Evolutionary conservation across 306 rosid genomes (phyloP), one percentile per base, ranked within the genome.

Genomic region (Corylus heterophylla): DNA sequence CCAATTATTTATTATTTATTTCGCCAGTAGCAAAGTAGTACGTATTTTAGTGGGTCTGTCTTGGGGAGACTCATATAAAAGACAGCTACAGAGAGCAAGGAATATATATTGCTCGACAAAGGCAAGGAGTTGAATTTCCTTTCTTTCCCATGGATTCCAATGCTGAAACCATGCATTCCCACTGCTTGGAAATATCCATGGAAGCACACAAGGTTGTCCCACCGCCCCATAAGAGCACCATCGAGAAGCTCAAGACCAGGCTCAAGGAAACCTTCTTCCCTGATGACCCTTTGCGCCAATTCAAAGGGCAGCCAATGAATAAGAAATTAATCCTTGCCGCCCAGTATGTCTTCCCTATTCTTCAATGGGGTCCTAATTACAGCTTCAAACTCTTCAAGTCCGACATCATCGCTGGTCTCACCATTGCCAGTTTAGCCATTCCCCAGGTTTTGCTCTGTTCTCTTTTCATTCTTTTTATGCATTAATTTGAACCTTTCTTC

Each of bases 361-460:
- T 95, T 78, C 88, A 91, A 79, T 95, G 99, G 99, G 93, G 96
- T 52, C 90, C 98, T 78, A 79, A 74, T 74, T 95, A 95, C 78
- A 89, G 56, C 80, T 37, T 93, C 84, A 56, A 79, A 10, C 91
- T 92, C 85, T 87, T 95, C 63, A 95, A 93, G 83, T 95, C 98
- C 54, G 99, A 95, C 85, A 79, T 95, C 73, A 83, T 95, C 83
- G 39, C 99, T 63, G 99, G 99, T 70, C 92, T 95, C 87, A 95
- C 99, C 85, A 95, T 95, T 83, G 99, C 99, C 69, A 92, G 98
- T 80, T 86, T 95, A 62, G 98, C 99, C 87, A 95, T 95, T 58
- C 99, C 99, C 5, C 98, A 94, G 98, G 98, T 92, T 61, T 10
- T 2, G n/a, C 25, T 80, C 42, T 20, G 4, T 4, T 52, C 6